Conservation (phyloP, 495 filamentous ascomycete species). For the Parathielavia hyrcaniae region DNA sequence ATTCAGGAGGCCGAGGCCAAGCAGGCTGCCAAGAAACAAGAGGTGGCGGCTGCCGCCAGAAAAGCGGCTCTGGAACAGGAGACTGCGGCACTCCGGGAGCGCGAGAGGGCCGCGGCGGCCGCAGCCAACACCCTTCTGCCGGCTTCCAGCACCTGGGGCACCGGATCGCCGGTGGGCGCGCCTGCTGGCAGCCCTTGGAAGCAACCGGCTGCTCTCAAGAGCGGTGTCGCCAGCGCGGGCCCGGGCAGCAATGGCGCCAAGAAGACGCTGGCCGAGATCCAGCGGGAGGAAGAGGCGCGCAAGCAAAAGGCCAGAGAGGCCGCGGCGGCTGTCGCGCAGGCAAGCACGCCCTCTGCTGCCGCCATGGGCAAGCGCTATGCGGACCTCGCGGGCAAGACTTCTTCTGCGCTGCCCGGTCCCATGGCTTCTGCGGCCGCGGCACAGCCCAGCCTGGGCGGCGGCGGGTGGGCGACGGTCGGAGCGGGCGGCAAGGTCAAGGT, state of each 20-base stretch:
- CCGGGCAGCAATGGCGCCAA: constrained; percentile 50
- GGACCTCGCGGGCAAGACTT: constrained; percentile 77
- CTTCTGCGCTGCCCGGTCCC: constrained; percentile 19
- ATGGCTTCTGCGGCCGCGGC: constrained; percentile 12
- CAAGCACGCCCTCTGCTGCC: constrained; percentile 44
- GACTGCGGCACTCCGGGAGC: constrained; percentile 47
- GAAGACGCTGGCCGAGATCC: constrained; percentile 93
- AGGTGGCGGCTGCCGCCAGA: constrained; percentile 71
- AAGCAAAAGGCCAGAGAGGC: constrained; percentile 66
- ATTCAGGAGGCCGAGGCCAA: constrained; percentile 94
- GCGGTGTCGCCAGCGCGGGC: constrained; percentile 23
- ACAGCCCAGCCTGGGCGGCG: constrained; percentile 37
- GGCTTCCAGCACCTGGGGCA: constrained; percentile 87
- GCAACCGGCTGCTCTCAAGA: constrained; percentile 49
- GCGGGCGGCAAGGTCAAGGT: constrained; percentile 85
- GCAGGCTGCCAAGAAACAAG: constrained; percentile 86
- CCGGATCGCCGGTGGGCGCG: constrained; percentile 53
- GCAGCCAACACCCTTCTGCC: constrained; percentile 68
- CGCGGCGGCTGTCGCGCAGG: constrained; percentile 33
- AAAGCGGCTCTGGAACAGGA: constrained; percentile 73
- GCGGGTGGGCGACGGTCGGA: constrained; percentile 95
- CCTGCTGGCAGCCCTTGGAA: constrained; percentile 53
- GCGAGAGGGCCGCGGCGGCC: constrained; percentile 54
- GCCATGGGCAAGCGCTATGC: constrained; percentile 81
- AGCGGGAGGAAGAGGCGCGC: constrained; percentile 88